phyloP scores from a whole-genome alignment of 768 basidiomycete species.

The Russula compacta region DNA sequence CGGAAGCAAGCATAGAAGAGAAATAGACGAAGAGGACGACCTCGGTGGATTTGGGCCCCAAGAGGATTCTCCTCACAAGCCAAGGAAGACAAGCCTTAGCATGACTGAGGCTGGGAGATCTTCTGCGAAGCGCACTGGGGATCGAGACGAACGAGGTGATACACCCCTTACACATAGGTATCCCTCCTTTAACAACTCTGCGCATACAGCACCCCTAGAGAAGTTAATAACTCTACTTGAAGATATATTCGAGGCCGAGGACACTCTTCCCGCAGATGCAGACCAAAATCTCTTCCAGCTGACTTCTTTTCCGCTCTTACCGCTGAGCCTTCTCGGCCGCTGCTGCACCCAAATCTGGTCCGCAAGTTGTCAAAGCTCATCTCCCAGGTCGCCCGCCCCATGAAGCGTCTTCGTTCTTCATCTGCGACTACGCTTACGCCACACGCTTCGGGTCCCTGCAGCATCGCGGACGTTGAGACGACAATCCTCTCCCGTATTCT shows the following conservation, averaged over 20 bases:
- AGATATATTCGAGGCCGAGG: constrained; percentile 80
- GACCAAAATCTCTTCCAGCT: constrained; percentile 42
- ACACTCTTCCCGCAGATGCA: constrained; percentile 51
- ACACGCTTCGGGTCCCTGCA: constrained; percentile 39
- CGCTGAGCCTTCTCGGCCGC: constrained; percentile 47
- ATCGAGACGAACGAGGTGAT: constrained; percentile 66
- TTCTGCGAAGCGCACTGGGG: constrained; percentile 55
- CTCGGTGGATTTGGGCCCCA: constrained; percentile 31
- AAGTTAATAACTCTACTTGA: constrained; percentile 70
- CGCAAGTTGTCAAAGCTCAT: constrained; percentile 66
- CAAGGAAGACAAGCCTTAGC: constrained; percentile 24
- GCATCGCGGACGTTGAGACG: constrained; percentile 57
- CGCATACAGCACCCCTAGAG: constrained; percentile 49
- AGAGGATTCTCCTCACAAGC: constrained; percentile 31
- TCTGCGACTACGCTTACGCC: constrained; percentile 33
- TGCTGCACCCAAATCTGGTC: constrained; percentile 48
- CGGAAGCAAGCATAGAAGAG: constrained; percentile 3
- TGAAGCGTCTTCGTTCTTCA: constrained; percentile 50
- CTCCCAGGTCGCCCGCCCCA: constrained; percentile 54
- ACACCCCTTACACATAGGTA: not conserved
- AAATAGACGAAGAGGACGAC: constrained; percentile 19
- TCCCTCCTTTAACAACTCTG: not conserved
- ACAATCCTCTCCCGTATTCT: constrained; percentile 53
- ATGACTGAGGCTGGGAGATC: constrained; percentile 34
- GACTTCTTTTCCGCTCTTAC: constrained; percentile 61